Evolutionary conservation across 2,329 filamentous ascomycete species (phyloP), one percentile per base, ranked within the genome.

Genomic region (Aspergillus awamori): DNA sequence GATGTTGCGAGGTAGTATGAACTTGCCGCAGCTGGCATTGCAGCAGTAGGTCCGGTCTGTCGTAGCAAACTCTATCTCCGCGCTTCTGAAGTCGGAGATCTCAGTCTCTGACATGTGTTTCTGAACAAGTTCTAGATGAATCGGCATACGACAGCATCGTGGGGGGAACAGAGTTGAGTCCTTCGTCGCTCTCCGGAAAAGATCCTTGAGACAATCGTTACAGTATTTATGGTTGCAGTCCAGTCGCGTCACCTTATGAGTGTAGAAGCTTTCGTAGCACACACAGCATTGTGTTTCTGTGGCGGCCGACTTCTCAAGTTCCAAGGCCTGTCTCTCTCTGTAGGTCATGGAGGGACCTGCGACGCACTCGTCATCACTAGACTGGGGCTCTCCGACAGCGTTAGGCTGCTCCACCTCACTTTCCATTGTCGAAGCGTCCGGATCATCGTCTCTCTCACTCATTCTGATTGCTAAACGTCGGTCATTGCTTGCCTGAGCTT

Each of bases 101-200:
- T 61, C 55, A 2, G 53, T 4, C 17, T 45, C 20, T 8, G 22
- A 30, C 20, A 58, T 7, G 3, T 48, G 22, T n/a, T 6, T 15
- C 26, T 61, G 22, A 13, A 52, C 33, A 11, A n/a, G 8, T 5
- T 24, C 15, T 5, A 61, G 20, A 7, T 36, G 54, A 11, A 63
- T 63, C 30, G n/a, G 33, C 13, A n/a, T 39, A 8, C 53, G 15
- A 8, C 61, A 60, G 53, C 58, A 63, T 11, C 24, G 57, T 1
- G 61, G 61, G 0, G 61, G 61, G 4, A 61, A 63, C 0, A 63
- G 43, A 10, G 36, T 24, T 22, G 60, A 15, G 20, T 63, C 61
- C 11, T 47, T 48, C 0, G 45, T 58, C 2, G 55, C 58, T 43
- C 28, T 36, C 2, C 36, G 10, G 26, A 61, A 61, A 4, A 58